Base-by-base conservation (phyloP, 352 stramenopile species). In the Phytopythium ostracodes region DNA sequence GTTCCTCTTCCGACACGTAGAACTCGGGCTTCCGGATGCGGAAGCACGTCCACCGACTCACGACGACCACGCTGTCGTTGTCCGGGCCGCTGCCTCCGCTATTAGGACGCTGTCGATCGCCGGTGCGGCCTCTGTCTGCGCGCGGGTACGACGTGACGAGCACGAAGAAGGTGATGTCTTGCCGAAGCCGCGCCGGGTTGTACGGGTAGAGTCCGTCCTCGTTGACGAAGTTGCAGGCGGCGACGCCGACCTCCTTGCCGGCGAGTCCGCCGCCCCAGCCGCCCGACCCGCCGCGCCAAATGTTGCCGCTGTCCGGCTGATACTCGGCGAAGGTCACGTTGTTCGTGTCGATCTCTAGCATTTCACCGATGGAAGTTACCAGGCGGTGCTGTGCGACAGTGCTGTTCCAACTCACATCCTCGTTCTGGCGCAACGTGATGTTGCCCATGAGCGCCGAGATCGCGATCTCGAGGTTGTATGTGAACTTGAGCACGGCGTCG, bases 381-480 rank as follows among this genome's bases (percentile, higher is more conserved):
- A 81, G 65, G 25, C 71, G 70, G 51, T 78, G 67, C 62, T 81
- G 73, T 17, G 70, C 63, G 15, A 81, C 57, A 9, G 66, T 72
- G 25, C 63, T 63, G 33, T 70, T 63, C 67, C 65, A 74, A 43
- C 68, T 70, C 57, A 70, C 42, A n/a, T 76, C 67, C 36, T 81
- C 72, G 51, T 81, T 75, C 51, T 81, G 67, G 35, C 70, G 70
- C 31, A 81, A 70, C 43, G 73, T 81, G 38, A 81, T 62, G 52
- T 73, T 62, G 8, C 70, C 73, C n/a, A 81, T 56, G 9, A 64
- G 62, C 44, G 75, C 70, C 27, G 70, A 75, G 42, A 81, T 73
- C 49, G 63, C 73, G 70, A 81, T 81, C 57, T 81, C 73, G 36
- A 85, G 36, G 52, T 85, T 82, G 43, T 75, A 73, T 27, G 68